phyloP scores from a whole-genome alignment of 495 filamentous ascomycete species.

The Penicillium fimorum region DNA sequence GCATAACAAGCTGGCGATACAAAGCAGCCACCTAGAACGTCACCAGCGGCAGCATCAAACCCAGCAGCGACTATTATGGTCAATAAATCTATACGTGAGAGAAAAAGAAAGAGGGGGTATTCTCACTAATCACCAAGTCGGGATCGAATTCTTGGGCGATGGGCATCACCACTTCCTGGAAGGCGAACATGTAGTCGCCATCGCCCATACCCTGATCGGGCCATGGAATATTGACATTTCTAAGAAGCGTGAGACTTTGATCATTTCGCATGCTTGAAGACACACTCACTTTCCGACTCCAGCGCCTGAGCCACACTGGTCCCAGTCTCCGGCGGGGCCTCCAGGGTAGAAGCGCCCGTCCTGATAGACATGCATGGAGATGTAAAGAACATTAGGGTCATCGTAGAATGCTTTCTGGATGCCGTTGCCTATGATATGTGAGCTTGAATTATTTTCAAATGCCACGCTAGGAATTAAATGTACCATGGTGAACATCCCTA shows the following conservation, averaged over 20 bases:
- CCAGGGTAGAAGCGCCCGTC: slow-evolving; percentile 85
- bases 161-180: slow-evolving; percentile 96
- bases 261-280: background rate
- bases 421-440: slow-evolving; percentile 68
- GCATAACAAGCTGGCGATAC: slow-evolving; percentile 90
- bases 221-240: slow-evolving; percentile 97
- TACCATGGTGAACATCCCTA: slow-evolving; percentile 67
- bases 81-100: background rate
- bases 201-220: slow-evolving; percentile 89
- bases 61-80: slow-evolving; percentile 72
- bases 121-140: slow-evolving; percentile 79
- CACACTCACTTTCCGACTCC: slow-evolving; percentile 65
- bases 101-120: background rate
- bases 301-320: slow-evolving; percentile 69
- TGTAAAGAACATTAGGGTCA: slow-evolving; percentile 92
- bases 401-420: slow-evolving; percentile 96
- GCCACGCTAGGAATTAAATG: background rate
- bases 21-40: slow-evolving; percentile 87
- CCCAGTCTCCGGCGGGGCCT: slow-evolving; percentile 67
- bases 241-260: slow-evolving; percentile 25
- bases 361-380: slow-evolving; percentile 89
- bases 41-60: slow-evolving; percentile 92
- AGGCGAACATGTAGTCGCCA: slow-evolving; percentile 93
- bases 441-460: slow-evolving; percentile 5
- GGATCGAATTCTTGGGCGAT: slow-evolving; percentile 90